phyloP scores from a whole-genome alignment of 108 stramenopile genomes.

The Conticribra guillardii region DNA sequence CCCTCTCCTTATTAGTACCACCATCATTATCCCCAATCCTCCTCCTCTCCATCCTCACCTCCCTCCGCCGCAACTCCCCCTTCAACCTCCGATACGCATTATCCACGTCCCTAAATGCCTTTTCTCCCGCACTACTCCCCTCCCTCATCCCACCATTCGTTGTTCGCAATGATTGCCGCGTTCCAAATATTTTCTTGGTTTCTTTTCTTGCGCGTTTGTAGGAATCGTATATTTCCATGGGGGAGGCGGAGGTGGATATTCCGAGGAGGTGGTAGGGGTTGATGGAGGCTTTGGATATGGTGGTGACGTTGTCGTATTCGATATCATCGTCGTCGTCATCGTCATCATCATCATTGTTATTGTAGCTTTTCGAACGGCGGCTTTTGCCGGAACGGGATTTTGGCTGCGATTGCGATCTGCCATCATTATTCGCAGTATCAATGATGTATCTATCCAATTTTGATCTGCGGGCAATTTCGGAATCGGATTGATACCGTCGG shows the following conservation, averaged over 20 bases:
- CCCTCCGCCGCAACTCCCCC: constrained; percentile 34
- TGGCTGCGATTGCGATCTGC: constrained; percentile 10
- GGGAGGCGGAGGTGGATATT: constrained; percentile 16
- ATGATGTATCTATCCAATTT: constrained; percentile 26
- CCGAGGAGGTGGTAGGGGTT: constrained; percentile 42
- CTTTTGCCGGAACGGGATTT: background rate
- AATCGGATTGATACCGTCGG: background rate
- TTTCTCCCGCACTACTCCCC: too few relatives aligned
- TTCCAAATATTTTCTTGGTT: constrained; percentile 5
- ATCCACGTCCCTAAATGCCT: constrained; percentile 40
- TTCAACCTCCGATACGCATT: constrained; percentile 45
- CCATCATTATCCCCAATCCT: background rate
- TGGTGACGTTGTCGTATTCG: constrained; percentile 44
- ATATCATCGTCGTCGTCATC: background rate
- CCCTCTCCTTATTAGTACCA: background rate
- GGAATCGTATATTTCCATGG: constrained; percentile 26
- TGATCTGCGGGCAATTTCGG: constrained; percentile 17
- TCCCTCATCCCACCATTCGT: too few relatives aligned
- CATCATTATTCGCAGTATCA: constrained; percentile 1
- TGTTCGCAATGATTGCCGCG: too few relatives aligned
- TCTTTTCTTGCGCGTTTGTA: constrained; percentile 35
- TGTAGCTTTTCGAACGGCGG: background rate
- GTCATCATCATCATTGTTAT: constrained; percentile 4
- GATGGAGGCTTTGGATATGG: constrained; percentile 46
- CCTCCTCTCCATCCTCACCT: constrained; percentile 22